Evolutionary conservation across 768 basidiomycete genomes (phyloP).

Genomic region (Coprinopsis sp.): DNA sequence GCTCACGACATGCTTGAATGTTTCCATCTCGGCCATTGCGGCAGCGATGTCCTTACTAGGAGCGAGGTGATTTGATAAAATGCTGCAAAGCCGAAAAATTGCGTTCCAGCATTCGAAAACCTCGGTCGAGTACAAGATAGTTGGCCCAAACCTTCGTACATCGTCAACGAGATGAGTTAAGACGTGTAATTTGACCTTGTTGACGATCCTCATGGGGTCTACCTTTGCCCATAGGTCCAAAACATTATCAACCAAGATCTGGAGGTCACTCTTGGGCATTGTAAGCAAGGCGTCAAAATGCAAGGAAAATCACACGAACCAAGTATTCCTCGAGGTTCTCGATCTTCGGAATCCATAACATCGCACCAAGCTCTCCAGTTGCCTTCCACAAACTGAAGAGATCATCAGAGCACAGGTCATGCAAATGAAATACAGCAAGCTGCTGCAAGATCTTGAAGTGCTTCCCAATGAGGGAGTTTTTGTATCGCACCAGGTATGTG

Average conservation of each 20-base stretch:
- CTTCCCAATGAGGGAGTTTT: constrained; percentile 36
- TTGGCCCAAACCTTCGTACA: constrained; percentile 28
- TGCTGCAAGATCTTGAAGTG: constrained; percentile 32
- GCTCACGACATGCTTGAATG: constrained; percentile 3
- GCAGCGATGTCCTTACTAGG: constrained; percentile 7
- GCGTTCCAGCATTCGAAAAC: constrained; percentile 35
- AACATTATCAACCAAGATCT: constrained; percentile 16
- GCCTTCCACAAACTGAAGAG: constrained; percentile 27
- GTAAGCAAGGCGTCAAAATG: neutral
- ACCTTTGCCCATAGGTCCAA: constrained; percentile 18
- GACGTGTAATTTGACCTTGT: constrained; percentile 30
- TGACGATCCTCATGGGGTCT: constrained; percentile 22
- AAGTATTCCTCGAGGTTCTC: constrained; percentile 30
- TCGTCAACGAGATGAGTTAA: constrained; percentile 25
- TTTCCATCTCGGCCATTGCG: constrained; percentile 3
- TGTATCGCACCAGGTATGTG: constrained; percentile 38
- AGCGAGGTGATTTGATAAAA: constrained; percentile 13
- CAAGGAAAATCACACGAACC: no score
- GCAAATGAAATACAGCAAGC: constrained; percentile 22
- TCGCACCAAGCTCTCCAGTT: constrained; percentile 27
- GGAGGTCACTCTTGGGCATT: constrained; percentile 12
- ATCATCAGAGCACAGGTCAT: constrained; percentile 3
- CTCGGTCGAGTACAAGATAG: constrained; percentile 31
- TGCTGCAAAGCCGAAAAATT: constrained; percentile 30
- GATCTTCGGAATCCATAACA: constrained; percentile 41